These are phyloP conservation scores for Apophysomyces trapeziformis DNA, from an alignment of 371 early-diverging fungal genomes.

Conservation along the genomic window DNA sequence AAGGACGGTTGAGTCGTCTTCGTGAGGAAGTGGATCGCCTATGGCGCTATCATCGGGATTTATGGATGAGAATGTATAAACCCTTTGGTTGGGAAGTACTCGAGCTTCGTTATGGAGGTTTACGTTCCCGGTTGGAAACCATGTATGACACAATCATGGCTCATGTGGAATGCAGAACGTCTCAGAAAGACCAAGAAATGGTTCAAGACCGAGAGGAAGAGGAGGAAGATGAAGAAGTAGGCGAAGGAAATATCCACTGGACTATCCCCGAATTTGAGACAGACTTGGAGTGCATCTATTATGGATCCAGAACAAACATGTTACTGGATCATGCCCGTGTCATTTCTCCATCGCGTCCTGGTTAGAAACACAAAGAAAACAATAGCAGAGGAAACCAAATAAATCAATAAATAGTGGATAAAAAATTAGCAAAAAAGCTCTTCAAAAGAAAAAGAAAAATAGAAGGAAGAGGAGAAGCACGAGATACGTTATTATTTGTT, in stretches of 20 bases:
- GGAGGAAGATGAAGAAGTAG: slow-evolving; percentile 42
- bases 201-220: slow-evolving; percentile 20
- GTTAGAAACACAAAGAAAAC: slow-evolving; percentile 24
- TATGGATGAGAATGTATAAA: slow-evolving; percentile 80
- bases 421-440: too few relatives aligned
- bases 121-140: slow-evolving; percentile 73
- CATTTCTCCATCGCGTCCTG: slow-evolving; percentile 66
- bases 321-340: slow-evolving; percentile 73
- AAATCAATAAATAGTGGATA: too few relatives aligned
- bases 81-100: slow-evolving; percentile 89
- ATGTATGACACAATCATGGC: slow-evolving; percentile 76
- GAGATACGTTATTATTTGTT: too few relatives aligned
- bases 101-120: slow-evolving; percentile 83
- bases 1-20: slow-evolving; percentile 55
- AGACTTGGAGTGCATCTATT: slow-evolving; percentile 64
- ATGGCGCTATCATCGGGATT: slow-evolving; percentile 78
- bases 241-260: slow-evolving; percentile 45
- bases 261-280: slow-evolving; percentile 73
- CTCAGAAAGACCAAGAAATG: slow-evolving; percentile 34
- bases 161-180: slow-evolving; percentile 49
- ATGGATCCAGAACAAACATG: slow-evolving; percentile 63
- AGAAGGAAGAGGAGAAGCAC: too few relatives aligned
- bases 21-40: slow-evolving; percentile 69
- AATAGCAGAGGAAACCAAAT: neutral
- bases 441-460: too few relatives aligned